Evolutionary conservation across 257 asterid genomes (phyloP), one percentile per base, ranked within the genome.

Genomic region (Jacaranda copaia): DNA sequence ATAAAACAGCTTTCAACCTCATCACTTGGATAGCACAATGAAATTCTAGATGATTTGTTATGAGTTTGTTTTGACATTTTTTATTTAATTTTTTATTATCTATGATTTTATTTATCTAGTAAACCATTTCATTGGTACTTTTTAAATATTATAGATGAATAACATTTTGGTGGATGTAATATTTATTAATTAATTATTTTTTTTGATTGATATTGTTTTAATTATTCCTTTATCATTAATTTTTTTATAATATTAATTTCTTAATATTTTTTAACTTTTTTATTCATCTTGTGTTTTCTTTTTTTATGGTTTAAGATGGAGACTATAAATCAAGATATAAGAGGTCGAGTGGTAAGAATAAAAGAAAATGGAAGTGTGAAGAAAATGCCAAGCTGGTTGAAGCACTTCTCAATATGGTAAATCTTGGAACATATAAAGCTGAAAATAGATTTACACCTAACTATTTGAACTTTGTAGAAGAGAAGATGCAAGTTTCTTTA

Each of bases 361-460:
- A 5, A 64, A 64, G 51, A 64, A 39, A 64, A 64, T 64, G 2
- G 18, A 64, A 64, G 70, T 14, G 8, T 64, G 35, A 64, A 5
- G 35, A 15, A 64, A 35, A 64, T 40, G 51, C 70, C 6, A 64
- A 40, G 52, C 70, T 64, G 3, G 11, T 39, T 39, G 32, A 40
- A 20, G 25, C 46, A 13, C 49, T 63, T 38, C 25, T 63, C 3
- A 51, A 36, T 19, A 59, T 59, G 45, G 69, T 58, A 14, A 58
- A 59, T 45, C 7, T 43, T 40, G 69, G 69, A 18, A 39, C 3
- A 15, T 61, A 61, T 61, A 61, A 61, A 32, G 19, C 3, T 9
- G 67, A 61, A 32, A 61, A 61, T 61, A 9, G 45, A 5, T 62
- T 62, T 1, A 62, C 36, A 62, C 20, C 20, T 12, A 12, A 20